Percentiles rank a stretch among this genome's conserved stretches.
phyloP scores from a whole-genome alignment of 108 stramenopile species.

The Ochromonas danica region DNA sequence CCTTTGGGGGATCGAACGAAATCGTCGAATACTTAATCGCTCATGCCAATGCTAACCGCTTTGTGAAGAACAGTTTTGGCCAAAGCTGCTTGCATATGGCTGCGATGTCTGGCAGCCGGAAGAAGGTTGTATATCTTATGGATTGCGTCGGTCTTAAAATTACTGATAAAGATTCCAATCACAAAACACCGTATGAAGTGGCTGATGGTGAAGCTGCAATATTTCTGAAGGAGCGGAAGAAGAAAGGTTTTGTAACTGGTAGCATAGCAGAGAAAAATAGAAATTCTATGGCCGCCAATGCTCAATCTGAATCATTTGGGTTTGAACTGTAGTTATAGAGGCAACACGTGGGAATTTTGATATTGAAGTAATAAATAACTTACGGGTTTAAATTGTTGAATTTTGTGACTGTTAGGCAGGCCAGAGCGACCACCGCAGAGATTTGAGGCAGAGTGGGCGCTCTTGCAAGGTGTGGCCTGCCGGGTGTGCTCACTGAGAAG shows the following conservation, averaged over 20 bases:
- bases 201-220: background rate
- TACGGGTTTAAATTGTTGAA: too few species aligned
- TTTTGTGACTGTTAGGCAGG: too few species aligned
- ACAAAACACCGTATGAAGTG: background rate
- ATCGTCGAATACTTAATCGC: background rate
- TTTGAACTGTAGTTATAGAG: too few species aligned
- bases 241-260: slow-evolving; percentile 1
- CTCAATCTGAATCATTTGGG: too few species aligned
- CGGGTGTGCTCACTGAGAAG: too few species aligned
- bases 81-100: background rate
- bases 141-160: background rate
- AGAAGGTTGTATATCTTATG: background rate
- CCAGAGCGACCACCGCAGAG: too few species aligned
- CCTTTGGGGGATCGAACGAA: background rate
- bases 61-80: background rate
- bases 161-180: background rate
- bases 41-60: background rate
- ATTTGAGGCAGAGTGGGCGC: too few species aligned
- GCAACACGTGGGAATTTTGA: too few species aligned
- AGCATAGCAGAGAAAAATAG: background rate
- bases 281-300: too few species aligned
- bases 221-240: background rate
- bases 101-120: background rate
- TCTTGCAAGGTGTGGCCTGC: too few species aligned
- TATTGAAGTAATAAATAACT: too few species aligned